These are phyloP conservation scores for Scleromitrula shiraiana DNA, from an alignment of 2,329 filamentous ascomycete species.

Conservation along the genomic window DNA sequence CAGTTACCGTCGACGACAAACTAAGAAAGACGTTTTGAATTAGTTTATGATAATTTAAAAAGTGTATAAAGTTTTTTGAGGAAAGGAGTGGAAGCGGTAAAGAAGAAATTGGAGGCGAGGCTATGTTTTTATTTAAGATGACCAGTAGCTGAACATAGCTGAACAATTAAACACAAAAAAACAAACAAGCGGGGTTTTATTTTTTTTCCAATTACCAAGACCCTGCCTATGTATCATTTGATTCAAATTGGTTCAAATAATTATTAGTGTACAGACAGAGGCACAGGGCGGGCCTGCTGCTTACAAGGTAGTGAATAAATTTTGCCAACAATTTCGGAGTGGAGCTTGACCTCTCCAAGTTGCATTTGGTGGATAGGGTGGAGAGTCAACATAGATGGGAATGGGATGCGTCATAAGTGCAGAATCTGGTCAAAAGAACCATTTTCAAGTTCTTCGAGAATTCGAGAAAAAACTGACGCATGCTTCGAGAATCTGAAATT, in stretches of 20 bases:
- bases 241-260: not conserved
- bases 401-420: constrained; percentile 9
- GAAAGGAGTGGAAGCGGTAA: not conserved
- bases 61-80: not conserved
- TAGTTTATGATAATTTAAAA: not conserved
- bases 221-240: too few relatives aligned
- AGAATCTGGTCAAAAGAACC: not conserved
- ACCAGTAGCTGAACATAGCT: constrained; percentile 2
- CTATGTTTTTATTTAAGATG: constrained; percentile 1
- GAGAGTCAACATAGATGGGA: not conserved
- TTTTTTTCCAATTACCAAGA: too few relatives aligned
- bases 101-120: constrained; percentile 2
- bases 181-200: constrained; percentile 10
- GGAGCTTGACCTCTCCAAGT: not conserved
- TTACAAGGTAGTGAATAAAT: not conserved
- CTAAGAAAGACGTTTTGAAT: constrained; percentile 37
- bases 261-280: too few relatives aligned
- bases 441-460: too few relatives aligned
- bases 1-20: constrained; percentile 93
- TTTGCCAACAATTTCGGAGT: constrained; percentile 7
- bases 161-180: constrained; percentile 2
- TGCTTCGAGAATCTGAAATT: constrained; percentile 6
- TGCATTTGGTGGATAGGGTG: not conserved
- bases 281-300: constrained; percentile 1
- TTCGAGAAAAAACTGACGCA: too few relatives aligned